A percentile compares a stretch with the other conserved stretches of the same genome.
These are phyloP conservation scores for Alternaria sp. DNA, from an alignment of 2,329 filamentous ascomycete genomes.

Conservation along the genomic window DNA sequence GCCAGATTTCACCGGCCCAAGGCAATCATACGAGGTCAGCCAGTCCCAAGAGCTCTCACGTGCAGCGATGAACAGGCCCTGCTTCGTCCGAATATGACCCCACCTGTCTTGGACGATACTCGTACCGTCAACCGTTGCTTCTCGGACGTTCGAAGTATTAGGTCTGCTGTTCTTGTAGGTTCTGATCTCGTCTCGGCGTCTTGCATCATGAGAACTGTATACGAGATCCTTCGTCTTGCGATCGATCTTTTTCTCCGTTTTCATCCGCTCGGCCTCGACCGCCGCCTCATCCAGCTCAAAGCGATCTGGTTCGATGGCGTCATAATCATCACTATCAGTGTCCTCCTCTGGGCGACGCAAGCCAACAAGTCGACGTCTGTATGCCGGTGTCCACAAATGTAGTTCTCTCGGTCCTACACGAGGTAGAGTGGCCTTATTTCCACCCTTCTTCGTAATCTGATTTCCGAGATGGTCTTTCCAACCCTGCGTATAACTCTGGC, in stretches of 20 bases:
- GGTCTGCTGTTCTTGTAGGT: neutral
- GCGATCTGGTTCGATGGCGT: too few relatives aligned
- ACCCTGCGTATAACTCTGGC: too few relatives aligned
- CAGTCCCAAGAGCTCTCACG: constrained; percentile 11
- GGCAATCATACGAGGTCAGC: constrained; percentile 15
- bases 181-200: neutral
- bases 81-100: neutral
- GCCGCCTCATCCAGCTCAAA: neutral
- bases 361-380: too few relatives aligned
- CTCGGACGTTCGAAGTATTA: neutral
- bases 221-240: neutral
- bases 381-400: too few relatives aligned
- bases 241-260: neutral
- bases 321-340: too few relatives aligned
- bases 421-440: too few relatives aligned
- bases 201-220: neutral
- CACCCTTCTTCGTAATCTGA: too few relatives aligned
- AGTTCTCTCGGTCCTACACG: too few relatives aligned
- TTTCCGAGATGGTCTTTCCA: too few relatives aligned
- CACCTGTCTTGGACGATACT: neutral
- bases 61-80: constrained; percentile 12
- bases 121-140: too few relatives aligned
- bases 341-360: too few relatives aligned
- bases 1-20: neutral
- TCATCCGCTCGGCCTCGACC: too few relatives aligned